Conservation (phyloP, 2,329 filamentous ascomycete species). For the Cyclaneusma minus region DNA sequence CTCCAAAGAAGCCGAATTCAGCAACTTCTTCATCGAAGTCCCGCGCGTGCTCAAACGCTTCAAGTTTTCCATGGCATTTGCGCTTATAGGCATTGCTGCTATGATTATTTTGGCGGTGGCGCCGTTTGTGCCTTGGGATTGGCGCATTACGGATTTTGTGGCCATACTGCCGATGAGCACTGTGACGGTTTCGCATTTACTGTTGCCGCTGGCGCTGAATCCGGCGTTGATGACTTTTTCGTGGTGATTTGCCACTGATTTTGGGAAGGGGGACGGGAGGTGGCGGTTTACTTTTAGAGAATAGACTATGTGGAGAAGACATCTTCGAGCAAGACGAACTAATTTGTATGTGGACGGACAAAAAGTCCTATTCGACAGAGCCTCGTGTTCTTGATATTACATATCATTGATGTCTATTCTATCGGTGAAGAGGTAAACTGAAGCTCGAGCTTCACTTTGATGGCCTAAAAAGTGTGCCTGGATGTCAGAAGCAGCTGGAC, state of each 20-base stretch:
- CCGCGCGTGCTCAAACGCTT: conserved; percentile 54
- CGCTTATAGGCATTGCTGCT: conserved; percentile 36
- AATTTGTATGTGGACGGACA: no score
- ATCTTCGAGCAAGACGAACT: no score
- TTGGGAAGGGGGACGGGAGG: background rate
- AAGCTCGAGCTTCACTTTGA: no score
- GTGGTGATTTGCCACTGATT: conserved; percentile 41
- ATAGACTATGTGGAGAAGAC: no score
- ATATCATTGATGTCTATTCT: no score
- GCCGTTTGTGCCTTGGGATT: conserved; percentile 47
- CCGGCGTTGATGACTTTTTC: conserved; percentile 70
- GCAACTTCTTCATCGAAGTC: conserved; percentile 75
- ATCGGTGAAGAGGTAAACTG: no score
- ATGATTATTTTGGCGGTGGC: conserved; percentile 52
- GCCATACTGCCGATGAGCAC: conserved; percentile 64
- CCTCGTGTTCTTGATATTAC: no score
- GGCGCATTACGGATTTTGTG: conserved; percentile 55
- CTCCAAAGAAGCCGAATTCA: conserved; percentile 65
- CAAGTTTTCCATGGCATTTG: conserved; percentile 55
- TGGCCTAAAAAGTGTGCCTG: no score
- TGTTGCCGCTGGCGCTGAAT: conserved; percentile 59
- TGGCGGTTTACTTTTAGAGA: background rate
- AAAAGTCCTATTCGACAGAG: no score
- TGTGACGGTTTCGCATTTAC: conserved; percentile 51
- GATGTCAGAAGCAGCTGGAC: no score